Percentiles rank a stretch among this genome's conserved stretches.
phyloP scores from a whole-genome alignment of 805 yeast genomes.

The Candida xyloterini region DNA sequence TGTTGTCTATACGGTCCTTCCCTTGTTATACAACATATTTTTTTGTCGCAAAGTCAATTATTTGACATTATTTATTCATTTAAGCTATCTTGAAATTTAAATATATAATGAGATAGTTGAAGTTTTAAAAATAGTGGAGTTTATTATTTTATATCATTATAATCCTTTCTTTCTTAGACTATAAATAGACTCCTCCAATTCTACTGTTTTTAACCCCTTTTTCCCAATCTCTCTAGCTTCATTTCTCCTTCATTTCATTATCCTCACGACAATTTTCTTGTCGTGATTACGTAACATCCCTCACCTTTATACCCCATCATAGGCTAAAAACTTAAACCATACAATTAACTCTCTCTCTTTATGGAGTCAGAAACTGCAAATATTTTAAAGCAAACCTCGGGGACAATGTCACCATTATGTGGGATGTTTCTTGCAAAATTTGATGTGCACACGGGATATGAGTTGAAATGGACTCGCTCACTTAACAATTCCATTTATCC shows the following conservation, averaged over 20 bases:
- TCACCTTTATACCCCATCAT: background rate
- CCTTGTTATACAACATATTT: background rate
- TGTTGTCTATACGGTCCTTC: too few species aligned
- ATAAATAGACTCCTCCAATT: too few species aligned
- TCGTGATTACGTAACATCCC: slow-evolving; percentile 1
- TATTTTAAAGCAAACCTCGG: background rate
- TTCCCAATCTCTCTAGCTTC: too few species aligned
- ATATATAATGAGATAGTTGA: background rate
- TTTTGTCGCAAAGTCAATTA: slow-evolving; percentile 1
- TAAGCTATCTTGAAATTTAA: background rate
- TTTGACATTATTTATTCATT: background rate
- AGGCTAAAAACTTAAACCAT: slow-evolving; percentile 5
- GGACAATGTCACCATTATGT: slow-evolving; percentile 30
- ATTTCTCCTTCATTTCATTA: background rate
- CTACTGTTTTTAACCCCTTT: too few species aligned
- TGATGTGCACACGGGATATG: slow-evolving; percentile 51
- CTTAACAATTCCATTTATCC: slow-evolving; percentile 26
- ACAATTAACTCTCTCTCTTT: background rate
- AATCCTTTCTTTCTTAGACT: background rate
- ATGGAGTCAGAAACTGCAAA: slow-evolving; percentile 1
- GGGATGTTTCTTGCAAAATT: slow-evolving; percentile 50
- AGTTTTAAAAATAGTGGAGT: too few species aligned
- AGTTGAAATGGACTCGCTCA: slow-evolving; percentile 41
- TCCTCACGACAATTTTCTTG: background rate
- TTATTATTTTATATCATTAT: too few species aligned